Evolutionary conservation across 1,139 yeast species (phyloP).

Genomic region (Blastobotrys aristatus): DNA sequence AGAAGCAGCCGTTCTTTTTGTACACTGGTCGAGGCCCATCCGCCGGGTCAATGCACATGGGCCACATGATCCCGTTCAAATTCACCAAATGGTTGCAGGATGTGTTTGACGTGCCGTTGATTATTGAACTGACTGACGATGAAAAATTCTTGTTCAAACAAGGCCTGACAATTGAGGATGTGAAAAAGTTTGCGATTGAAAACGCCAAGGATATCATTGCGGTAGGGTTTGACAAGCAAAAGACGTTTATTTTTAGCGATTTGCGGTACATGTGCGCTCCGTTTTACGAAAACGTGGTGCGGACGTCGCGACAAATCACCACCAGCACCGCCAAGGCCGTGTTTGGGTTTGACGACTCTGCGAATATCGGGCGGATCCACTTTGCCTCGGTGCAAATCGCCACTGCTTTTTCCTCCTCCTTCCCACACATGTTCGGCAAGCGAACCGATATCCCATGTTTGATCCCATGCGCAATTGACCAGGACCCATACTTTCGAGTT

Average conservation of each 20-base stretch:
- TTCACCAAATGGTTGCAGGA: slow-evolving; percentile 99
- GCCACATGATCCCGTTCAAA: slow-evolving; percentile 92
- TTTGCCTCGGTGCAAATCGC: slow-evolving; percentile 96
- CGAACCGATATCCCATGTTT: slow-evolving; percentile 81
- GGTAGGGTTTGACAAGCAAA: slow-evolving; percentile 89
- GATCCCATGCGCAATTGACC: slow-evolving; percentile 99
- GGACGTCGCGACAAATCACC: slow-evolving; percentile 92
- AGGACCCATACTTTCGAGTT: slow-evolving; percentile 97
- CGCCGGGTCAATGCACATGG: slow-evolving; percentile 91
- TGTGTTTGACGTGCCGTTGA: slow-evolving; percentile 94
- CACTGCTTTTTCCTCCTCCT: slow-evolving; percentile 91
- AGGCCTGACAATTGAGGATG: slow-evolving; percentile 82
- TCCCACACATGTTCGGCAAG: slow-evolving; percentile 85
- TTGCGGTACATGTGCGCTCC: slow-evolving; percentile 89
- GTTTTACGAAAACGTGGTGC: slow-evolving; percentile 89
- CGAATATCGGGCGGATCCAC: slow-evolving; percentile 90
- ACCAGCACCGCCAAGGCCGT: slow-evolving; percentile 94
- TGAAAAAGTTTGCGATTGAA: slow-evolving; percentile 61
- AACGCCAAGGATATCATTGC: slow-evolving; percentile 94
- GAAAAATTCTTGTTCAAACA: slow-evolving; percentile 95
- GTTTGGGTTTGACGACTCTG: slow-evolving; percentile 95
- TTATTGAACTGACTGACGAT: slow-evolving; percentile 93
- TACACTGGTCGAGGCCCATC: slow-evolving; percentile 99
- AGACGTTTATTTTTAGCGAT: slow-evolving; percentile 92
- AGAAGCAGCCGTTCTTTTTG: slow-evolving; percentile 89